phyloP scores from a whole-genome alignment of 352 stramenopile species.

The Phytophthora tentaculata region DNA sequence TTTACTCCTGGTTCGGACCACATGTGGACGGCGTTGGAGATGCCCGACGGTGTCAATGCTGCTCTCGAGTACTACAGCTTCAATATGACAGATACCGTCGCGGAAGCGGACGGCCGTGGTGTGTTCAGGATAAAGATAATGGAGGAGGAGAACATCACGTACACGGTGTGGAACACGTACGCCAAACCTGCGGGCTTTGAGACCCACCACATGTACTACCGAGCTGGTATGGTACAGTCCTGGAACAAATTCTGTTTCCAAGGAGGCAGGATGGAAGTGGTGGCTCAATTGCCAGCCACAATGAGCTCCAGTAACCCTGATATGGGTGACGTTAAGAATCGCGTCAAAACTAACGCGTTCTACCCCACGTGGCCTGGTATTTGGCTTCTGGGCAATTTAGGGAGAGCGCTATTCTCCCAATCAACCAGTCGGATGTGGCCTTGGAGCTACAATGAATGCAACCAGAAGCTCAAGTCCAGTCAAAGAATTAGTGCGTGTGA shows the following conservation, averaged over 20 bases:
- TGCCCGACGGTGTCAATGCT: conserved; percentile 48
- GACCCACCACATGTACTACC: conserved; percentile 48
- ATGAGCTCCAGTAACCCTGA: conserved; percentile 61
- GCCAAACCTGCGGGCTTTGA: conserved; percentile 43
- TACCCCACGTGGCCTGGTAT: conserved; percentile 94
- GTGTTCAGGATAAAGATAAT: conserved; percentile 47
- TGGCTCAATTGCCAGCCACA: conserved; percentile 89
- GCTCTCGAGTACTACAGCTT: conserved; percentile 93
- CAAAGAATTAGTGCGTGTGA: conserved; percentile 89
- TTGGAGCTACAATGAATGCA: conserved; percentile 93
- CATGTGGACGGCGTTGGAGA: conserved; percentile 81
- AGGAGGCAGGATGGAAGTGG: conserved; percentile 90
- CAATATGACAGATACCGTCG: conserved; percentile 63
- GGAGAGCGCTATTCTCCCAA: conserved; percentile 91
- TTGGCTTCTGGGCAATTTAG: conserved; percentile 96
- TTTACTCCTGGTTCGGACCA: conserved; percentile 50
- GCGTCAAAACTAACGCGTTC: conserved; percentile 47
- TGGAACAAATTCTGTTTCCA: conserved; percentile 96
- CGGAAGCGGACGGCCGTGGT: conserved; percentile 37
- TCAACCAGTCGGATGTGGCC: conserved; percentile 95
- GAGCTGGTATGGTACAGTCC: conserved; percentile 87
- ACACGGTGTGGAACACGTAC: conserved; percentile 55
- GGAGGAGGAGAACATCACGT: conserved; percentile 51
- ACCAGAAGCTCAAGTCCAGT: conserved; percentile 42
- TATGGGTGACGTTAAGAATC: conserved; percentile 42